Percentiles rank a stretch among this genome's conserved stretches.
phyloP scores from a whole-genome alignment of 2,329 filamentous ascomycete species.

The Paracoccidioides brasiliensis region DNA sequence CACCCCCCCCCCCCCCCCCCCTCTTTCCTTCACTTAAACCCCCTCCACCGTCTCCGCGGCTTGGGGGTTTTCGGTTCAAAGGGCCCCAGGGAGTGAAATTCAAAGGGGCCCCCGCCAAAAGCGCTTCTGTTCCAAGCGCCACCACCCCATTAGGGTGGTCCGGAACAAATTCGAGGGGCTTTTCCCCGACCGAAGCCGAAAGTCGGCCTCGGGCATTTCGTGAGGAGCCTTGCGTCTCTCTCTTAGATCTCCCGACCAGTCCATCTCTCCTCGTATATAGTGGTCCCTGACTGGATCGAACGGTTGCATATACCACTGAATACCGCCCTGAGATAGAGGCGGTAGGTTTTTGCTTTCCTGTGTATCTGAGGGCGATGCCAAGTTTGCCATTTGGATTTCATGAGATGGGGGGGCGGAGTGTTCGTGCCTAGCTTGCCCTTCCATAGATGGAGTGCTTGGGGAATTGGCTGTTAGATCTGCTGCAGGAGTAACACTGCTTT shows the following conservation, averaged over 20 bases:
- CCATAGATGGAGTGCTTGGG: conserved; percentile 9
- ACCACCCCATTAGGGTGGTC: not conserved
- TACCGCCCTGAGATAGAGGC: conserved; percentile 56
- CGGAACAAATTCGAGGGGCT: conserved; percentile 15
- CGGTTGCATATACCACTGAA: conserved; percentile 75
- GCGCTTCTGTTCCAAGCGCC: not conserved
- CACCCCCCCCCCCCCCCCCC: too few species aligned
- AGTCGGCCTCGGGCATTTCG: conserved; percentile 82
- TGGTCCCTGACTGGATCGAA: conserved; percentile 73
- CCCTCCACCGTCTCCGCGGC: conserved; percentile 21
- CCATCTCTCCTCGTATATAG: conserved; percentile 62
- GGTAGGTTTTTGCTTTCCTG: conserved; percentile 26
- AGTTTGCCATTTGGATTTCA: conserved; percentile 33
- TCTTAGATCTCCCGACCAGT: conserved; percentile 56
- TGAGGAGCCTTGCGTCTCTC: conserved; percentile 76
- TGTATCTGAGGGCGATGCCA: conserved; percentile 23
- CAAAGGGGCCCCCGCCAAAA: not conserved
- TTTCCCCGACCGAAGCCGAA: conserved; percentile 53
- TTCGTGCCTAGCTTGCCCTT: conserved; percentile 17
- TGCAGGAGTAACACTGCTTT: not conserved
- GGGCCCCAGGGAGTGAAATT: not conserved
- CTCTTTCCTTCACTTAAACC: conserved; percentile 16
- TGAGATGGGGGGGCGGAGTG: conserved; percentile 26
- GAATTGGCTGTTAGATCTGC: not conserved
- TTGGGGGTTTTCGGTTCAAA: conserved; percentile 18